These are phyloP conservation scores for Fusarium sp. DNA, from an alignment of 2,329 filamentous ascomycete genomes.

Conservation along the genomic window DNA sequence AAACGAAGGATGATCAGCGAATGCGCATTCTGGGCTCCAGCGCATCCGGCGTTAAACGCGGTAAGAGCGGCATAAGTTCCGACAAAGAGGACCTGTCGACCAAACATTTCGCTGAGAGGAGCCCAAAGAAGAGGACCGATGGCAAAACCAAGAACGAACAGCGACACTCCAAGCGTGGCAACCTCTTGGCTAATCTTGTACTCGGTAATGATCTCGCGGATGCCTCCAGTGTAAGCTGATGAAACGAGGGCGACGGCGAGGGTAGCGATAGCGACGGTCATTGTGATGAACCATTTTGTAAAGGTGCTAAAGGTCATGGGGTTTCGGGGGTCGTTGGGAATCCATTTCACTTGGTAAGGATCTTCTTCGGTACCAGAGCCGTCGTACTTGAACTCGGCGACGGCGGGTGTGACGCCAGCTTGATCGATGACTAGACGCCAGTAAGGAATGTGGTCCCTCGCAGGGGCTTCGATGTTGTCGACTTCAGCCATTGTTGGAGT, in stretches of 20 bases:
- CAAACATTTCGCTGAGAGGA: constrained; percentile 78
- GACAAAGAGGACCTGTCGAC: constrained; percentile 69
- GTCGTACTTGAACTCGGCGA: constrained; percentile 33
- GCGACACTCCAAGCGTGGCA: constrained; percentile 34
- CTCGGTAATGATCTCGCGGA: constrained; percentile 27
- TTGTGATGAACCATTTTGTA: constrained; percentile 39
- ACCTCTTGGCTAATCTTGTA: constrained; percentile 35
- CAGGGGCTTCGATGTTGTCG: constrained; percentile 30
- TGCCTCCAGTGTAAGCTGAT: constrained; percentile 34
- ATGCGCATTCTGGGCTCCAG: constrained; percentile 76
- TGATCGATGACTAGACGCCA: constrained; percentile 35
- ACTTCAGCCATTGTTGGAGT: constrained; percentile 23
- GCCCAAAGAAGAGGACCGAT: constrained; percentile 80
- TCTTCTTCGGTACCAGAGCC: constrained; percentile 35
- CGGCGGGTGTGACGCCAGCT: constrained; percentile 32
- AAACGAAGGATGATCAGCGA: constrained; percentile 78
- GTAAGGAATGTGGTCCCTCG: constrained; percentile 30
- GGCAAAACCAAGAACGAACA: constrained; percentile 55
- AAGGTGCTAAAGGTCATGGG: constrained; percentile 27
- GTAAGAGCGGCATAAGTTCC: constrained; percentile 75
- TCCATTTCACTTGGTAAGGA: constrained; percentile 36
- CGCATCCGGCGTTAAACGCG: constrained; percentile 81
- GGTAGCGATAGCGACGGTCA: constrained; percentile 31
- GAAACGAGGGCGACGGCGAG: constrained; percentile 34
- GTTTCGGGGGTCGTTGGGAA: constrained; percentile 35